phyloP scores from a whole-genome alignment of 192 early-diverging fungal genomes.

The Chytriomyces hyalinus region DNA sequence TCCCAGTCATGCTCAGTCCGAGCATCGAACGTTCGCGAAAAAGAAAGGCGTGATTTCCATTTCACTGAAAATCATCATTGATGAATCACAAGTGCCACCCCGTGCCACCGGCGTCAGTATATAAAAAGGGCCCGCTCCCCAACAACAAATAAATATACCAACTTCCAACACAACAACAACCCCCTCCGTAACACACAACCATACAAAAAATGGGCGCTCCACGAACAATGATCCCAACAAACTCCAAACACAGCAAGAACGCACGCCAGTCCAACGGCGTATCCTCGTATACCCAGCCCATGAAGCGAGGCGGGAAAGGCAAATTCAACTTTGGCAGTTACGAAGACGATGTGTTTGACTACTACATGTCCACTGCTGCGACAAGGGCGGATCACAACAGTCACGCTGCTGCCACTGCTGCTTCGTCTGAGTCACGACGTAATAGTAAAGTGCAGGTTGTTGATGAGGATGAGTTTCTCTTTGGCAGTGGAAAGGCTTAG shows the following conservation, averaged over 20 bases:
- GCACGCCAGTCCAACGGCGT: constrained; percentile 18
- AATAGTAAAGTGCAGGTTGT: constrained; percentile 1
- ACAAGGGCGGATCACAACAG: background rate
- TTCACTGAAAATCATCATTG: too few species aligned
- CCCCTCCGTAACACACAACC: background rate
- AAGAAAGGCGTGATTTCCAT: too few species aligned
- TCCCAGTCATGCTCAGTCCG: too few species aligned
- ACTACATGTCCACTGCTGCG: constrained; percentile 1
- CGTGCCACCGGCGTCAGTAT: background rate
- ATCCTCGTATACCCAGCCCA: background rate
- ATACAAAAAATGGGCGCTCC: background rate
- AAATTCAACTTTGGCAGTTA: constrained; percentile 20
- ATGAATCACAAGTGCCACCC: background rate
- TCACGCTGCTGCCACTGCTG: background rate
- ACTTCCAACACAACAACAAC: background rate
- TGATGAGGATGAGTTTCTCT: background rate
- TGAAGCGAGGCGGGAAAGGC: constrained; percentile 16
- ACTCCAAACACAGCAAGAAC: constrained; percentile 10
- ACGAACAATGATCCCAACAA: background rate
- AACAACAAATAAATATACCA: background rate
- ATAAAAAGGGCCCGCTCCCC: background rate
- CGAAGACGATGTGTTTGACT: constrained; percentile 27
- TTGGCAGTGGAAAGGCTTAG: too few species aligned
- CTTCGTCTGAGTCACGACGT: background rate
- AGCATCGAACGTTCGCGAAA: too few species aligned